Evolutionary conservation across 73 alveolate species (phyloP).

Genomic region (Paramecium tetraurelia): DNA sequence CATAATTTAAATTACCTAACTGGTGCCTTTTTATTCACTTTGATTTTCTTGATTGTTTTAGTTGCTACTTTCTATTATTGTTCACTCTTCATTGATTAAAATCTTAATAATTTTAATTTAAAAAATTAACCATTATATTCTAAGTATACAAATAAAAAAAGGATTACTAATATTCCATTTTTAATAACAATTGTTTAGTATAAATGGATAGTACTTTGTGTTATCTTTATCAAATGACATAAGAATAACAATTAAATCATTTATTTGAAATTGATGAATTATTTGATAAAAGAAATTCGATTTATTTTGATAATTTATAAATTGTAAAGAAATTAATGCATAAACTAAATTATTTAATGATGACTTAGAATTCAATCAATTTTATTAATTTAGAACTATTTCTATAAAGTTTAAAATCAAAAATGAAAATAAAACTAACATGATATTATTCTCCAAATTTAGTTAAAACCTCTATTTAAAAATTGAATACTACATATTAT

Average conservation of each 20-base stretch:
- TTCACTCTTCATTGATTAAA: background rate
- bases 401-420: background rate
- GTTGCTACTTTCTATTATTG: slow-evolving; percentile 67
- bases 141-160: background rate
- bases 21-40: background rate
- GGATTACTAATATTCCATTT: background rate
- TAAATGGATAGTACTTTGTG: no score
- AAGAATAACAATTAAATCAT: background rate
- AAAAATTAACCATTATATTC: background rate
- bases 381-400: background rate
- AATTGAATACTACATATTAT: background rate
- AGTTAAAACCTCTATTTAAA: background rate
- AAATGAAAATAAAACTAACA: background rate
- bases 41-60: background rate
- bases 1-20: background rate
- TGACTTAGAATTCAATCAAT: background rate
- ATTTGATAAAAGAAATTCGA: background rate
- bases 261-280: background rate
- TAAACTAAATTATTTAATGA: background rate
- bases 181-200: no score
- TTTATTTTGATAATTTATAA: background rate
- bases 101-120: background rate
- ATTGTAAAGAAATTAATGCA: background rate
- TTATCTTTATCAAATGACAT: background rate
- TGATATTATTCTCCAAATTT: background rate